These are phyloP conservation scores for Ormosia emarginata DNA, from an alignment of 306 rosid genomes.

Conservation along the genomic window DNA sequence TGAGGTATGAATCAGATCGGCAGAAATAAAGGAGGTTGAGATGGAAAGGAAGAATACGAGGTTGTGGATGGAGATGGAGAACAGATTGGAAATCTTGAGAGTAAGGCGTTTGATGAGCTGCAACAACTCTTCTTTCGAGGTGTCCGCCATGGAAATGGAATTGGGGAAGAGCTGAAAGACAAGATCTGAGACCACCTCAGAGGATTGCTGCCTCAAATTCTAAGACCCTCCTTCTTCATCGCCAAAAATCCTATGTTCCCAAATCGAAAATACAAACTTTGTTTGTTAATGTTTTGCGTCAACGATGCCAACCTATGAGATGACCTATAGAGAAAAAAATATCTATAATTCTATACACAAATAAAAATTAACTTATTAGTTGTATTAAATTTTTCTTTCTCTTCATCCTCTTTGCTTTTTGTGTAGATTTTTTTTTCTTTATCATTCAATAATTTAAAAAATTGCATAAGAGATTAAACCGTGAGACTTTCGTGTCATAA, in stretches of 20 bases:
- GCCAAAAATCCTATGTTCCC: neutral
- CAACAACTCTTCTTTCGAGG: constrained; percentile 57
- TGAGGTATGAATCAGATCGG: constrained; percentile 2
- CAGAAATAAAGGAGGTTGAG: neutral
- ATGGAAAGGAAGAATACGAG: constrained; percentile 33
- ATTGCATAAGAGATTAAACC: too few species aligned
- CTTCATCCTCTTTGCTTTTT: too few species aligned
- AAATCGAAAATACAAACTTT: neutral
- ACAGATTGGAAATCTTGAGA: constrained; percentile 55
- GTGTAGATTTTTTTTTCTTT: too few species aligned
- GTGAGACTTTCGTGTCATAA: too few species aligned
- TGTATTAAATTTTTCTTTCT: too few species aligned
- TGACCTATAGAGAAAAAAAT: neutral
- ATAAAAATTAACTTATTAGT: too few species aligned
- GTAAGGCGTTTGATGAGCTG: constrained; percentile 66
- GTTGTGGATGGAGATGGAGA: constrained; percentile 47
- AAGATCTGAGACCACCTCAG: neutral
- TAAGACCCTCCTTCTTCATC: neutral
- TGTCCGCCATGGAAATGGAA: constrained; percentile 46
- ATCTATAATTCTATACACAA: too few species aligned
- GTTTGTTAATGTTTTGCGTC: neutral
- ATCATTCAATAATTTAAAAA: too few species aligned
- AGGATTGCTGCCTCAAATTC: neutral
- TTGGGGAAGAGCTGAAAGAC: neutral
- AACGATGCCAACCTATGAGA: neutral